These are phyloP conservation scores for Delonix regia DNA, from an alignment of 306 rosid species.

Conservation along the genomic window DNA sequence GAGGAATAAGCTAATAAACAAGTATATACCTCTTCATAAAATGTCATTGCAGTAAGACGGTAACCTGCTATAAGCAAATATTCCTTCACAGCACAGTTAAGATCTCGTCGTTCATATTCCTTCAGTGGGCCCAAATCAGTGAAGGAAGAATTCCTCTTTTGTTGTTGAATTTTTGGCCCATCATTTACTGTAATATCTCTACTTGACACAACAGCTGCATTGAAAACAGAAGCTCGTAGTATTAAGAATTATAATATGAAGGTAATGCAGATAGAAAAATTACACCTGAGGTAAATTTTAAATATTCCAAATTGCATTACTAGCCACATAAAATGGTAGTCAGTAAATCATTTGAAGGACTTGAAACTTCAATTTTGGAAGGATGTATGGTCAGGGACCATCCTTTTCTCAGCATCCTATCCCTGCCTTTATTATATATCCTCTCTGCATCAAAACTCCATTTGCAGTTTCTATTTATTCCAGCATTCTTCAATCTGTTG, in stretches of 20 bases:
- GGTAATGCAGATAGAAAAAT: background rate
- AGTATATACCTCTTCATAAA: slow-evolving; percentile 88
- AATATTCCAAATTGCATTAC: slow-evolving; percentile 22
- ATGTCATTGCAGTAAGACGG: slow-evolving; percentile 97
- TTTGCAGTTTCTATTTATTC: background rate
- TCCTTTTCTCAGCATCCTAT: background rate
- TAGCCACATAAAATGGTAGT: slow-evolving; percentile 1
- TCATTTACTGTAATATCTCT: slow-evolving; percentile 47
- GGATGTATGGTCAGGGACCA: background rate
- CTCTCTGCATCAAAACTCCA: background rate
- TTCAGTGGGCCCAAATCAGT: slow-evolving; percentile 82
- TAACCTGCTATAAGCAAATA: slow-evolving; percentile 93
- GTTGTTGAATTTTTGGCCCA: slow-evolving; percentile 54
- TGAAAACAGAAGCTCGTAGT: slow-evolving; percentile 31
- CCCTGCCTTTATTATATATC: background rate
- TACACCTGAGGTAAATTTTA: background rate
- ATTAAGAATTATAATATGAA: slow-evolving; percentile 11
- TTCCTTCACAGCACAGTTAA: slow-evolving; percentile 94
- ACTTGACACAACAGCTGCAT: slow-evolving; percentile 51
- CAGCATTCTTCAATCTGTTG: background rate
- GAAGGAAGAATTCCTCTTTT: slow-evolving; percentile 53
- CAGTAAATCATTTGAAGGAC: slow-evolving; percentile 1
- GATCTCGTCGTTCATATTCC: slow-evolving; percentile 82
- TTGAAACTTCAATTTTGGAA: background rate
- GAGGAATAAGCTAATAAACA: background rate